Base-by-base conservation (phyloP, 2,329 filamentous ascomycete species). In the Aspergillus fischeri region DNA sequence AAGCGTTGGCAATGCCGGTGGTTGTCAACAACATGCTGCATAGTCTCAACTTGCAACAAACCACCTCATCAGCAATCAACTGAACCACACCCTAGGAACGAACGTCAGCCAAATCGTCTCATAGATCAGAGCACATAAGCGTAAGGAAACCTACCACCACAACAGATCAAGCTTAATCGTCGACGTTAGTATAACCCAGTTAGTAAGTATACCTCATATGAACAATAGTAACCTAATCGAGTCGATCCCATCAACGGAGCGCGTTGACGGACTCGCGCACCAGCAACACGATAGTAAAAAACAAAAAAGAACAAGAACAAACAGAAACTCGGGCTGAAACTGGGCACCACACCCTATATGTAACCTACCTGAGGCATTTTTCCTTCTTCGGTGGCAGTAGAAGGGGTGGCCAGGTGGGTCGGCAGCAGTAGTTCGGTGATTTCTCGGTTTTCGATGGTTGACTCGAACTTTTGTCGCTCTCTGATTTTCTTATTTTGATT, bases 371-470 rank as follows among this genome's bases (percentile, higher is more conserved):
- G 32, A 35, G 32, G 32, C 2, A 35, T 17, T 38, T 35, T 38
- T 38, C 14, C 14, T 38, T 17, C 32, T 38, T 38, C 5, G 32
- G 14, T 17, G 14, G 32, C 32, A 38, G 32, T n/a, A 17, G 14
- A 60, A 57, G 24, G n/a, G 28, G 56, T 49, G 52, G 14, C 11
- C 32, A 14, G 32, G 25, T 52, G 51, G 56, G 20, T 41, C 27
- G n/a, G 17, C 1, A 8, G 27, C 10, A 25, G 8, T 14, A 27
- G 47, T 7, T 49, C 47, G 47, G 47, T 17, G 10, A 49, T 49
- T 49, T 49, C 47, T 49, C 47, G 47, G 47, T 4, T 20, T 21
- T 49, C 3, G 7, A 4, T 29, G 1, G 5, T 11, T 48, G 45
- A 25, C 9, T 14, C 3, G 10, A 27, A 6, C 11, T 14, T 11